A percentile compares a stretch with the other conserved stretches of the same genome.
Evolutionary conservation across 768 basidiomycete species (phyloP).

Genomic region (Pisolithus orientalis): DNA sequence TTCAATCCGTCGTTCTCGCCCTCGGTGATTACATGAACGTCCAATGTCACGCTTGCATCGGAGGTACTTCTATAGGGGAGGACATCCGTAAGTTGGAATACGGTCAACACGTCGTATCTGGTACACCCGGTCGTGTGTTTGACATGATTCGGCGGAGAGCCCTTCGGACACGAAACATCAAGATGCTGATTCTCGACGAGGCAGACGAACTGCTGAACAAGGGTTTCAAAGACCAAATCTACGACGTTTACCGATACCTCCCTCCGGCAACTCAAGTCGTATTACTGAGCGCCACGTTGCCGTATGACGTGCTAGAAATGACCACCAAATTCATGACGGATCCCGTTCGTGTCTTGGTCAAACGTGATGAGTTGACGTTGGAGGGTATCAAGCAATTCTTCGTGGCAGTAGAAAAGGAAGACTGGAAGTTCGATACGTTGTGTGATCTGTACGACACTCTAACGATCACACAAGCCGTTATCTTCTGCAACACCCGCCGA

Average conservation of each 20-base stretch:
- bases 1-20: slow-evolving; percentile 93
- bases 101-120: slow-evolving; percentile 95
- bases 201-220: slow-evolving; percentile 96
- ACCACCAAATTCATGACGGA: slow-evolving; percentile 99
- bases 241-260: slow-evolving; percentile 96
- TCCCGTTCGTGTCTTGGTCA: slow-evolving; percentile 96
- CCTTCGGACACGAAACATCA: slow-evolving; percentile 93
- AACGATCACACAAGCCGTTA: slow-evolving; percentile 98
- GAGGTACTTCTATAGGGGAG: slow-evolving; percentile 94
- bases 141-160: slow-evolving; percentile 97
- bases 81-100: slow-evolving; percentile 97
- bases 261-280: slow-evolving; percentile 98
- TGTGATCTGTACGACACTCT: slow-evolving; percentile 97
- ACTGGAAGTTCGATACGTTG: slow-evolving; percentile 98
- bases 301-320: slow-evolving; percentile 97
- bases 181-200: slow-evolving; percentile 93
- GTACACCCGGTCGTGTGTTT: slow-evolving; percentile 96
- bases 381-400: slow-evolving; percentile 97
- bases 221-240: slow-evolving; percentile 99
- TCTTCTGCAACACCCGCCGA: slow-evolving; percentile 96
- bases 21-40: slow-evolving; percentile 99
- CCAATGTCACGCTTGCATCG: slow-evolving; percentile 97
- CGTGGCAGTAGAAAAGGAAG: slow-evolving; percentile 98
- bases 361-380: slow-evolving; percentile 97
- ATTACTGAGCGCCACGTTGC: slow-evolving; percentile 90